Base-by-base conservation (phyloP, 805 yeast species). In the Cyberlindnera maritima region DNA sequence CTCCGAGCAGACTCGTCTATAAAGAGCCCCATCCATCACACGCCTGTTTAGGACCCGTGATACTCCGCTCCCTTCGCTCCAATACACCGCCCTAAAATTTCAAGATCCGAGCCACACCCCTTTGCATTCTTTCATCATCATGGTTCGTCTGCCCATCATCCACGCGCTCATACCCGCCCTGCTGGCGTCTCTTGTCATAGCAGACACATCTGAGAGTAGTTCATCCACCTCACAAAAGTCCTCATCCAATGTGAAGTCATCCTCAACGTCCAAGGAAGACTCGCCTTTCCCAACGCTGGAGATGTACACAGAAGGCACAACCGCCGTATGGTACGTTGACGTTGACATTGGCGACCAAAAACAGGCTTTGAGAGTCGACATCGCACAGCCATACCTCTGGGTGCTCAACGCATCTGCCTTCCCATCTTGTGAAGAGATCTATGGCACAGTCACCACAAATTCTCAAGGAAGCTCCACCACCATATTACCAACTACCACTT, bases 381-480 rank as follows among this genome's bases (percentile, higher is more conserved):
- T 66, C 9, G 61, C 68, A 6, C 70, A 69, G 42, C 74, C 75
- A 1, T 68, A 64, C 41, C 41, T 63, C 2, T 71, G 74, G 74
- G 57, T 67, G 1, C 34, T 65, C 2, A 54, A 65, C 23, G 53
- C 50, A 5, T 43, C 39, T 1, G 44, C 43, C 3, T 53, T 42
- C 36, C 46, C 52, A 6, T 15, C 14, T 1, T 50, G 57, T 45
- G 23, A 18, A 11, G 39, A 25, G 12, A 39, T 25, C 31, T 20
- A 44, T 33, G 44, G 34, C 23, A 23, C 25, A 18, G 26, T 36
- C 14, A 46, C 43, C 17, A 37, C 46, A 9, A n/a, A 31, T 9
- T 32, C 47, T 2, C 52, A 44, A 13, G 53, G 58, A 26, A 35
- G 41, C 13, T 25, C 42, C 7, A 33, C 41, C 4, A 21, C 48